A percentile compares a stretch with the other conserved stretches of the same genome.
Evolutionary conservation across 225 moss, liverwort and hornwort species (phyloP).

Genomic region (Rhytidiadelphus loreus): DNA sequence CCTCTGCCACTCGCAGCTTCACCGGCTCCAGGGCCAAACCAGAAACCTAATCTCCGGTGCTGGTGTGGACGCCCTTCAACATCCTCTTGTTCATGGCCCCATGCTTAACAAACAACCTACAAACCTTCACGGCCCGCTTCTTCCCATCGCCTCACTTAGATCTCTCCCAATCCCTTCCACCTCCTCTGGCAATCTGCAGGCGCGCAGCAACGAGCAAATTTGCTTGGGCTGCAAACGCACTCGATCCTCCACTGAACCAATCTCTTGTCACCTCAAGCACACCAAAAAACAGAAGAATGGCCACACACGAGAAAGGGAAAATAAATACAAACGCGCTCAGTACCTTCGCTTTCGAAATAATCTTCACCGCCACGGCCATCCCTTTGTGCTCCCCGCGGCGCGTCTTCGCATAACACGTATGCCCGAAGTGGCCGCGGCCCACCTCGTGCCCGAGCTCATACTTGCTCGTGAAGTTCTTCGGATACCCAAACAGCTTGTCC

Average conservation of each 20-base stretch:
- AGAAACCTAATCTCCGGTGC: background rate
- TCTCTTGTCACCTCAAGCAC: background rate
- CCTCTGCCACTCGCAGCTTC: background rate
- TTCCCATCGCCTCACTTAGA: background rate
- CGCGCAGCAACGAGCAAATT: background rate
- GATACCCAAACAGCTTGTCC: slow-evolving; percentile 80
- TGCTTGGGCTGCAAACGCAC: background rate
- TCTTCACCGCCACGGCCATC: slow-evolving; percentile 91
- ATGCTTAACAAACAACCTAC: background rate
- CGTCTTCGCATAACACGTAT: slow-evolving; percentile 90
- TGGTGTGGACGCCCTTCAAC: background rate
- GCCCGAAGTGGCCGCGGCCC: slow-evolving; percentile 93
- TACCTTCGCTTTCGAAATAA: slow-evolving; percentile 97
- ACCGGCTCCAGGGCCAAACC: background rate
- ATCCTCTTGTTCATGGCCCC: background rate
- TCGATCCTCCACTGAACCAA: background rate
- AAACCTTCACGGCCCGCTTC: background rate
- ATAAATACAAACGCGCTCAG: background rate
- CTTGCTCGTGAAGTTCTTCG: slow-evolving; percentile 84
- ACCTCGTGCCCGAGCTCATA: slow-evolving; percentile 98
- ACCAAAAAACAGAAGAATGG: background rate
- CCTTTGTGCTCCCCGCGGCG: slow-evolving; percentile 92
- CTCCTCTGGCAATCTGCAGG: background rate
- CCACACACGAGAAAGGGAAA: background rate
- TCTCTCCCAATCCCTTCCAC: background rate